Evolutionary conservation across 1,139 yeast genomes (phyloP), one percentile per base, ranked within the genome.

Genomic region (Taphrina wiesneri): DNA sequence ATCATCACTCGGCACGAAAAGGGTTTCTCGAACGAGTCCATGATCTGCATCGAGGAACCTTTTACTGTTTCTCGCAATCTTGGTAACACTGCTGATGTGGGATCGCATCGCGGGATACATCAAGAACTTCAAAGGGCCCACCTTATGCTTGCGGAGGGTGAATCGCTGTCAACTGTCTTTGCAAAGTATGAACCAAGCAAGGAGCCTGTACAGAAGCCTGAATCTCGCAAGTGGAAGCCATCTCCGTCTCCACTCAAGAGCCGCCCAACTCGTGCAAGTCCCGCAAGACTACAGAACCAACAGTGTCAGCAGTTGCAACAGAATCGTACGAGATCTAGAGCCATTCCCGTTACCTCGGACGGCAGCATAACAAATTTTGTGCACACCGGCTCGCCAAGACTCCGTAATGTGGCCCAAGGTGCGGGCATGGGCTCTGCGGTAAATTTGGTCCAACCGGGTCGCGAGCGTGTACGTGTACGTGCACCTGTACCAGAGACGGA

Each of bases 31-130:
- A 72, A 69, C 36, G 72, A 72, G 56, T 71, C 70, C 45, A 66
- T 71, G 49, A 67, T 72, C 49, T 71, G 73, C 56, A 69, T 72
- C 15, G 74, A 72, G 56, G 74, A 72, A 67, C 74, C 74, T 21
- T 59, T 72, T 53, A 68, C 66, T 19, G 64, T 68, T 25, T 39
- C 68, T 28, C 68, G 74, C 11, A 72, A 72, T 60, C 68, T 72
- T 19, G 74, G 73, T 26, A 72, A 72, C 53, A 72, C 74, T 2
- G 74, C 71, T 9, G 73, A 72, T 51, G 71, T 71, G 34, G 68
- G 66, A 25, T 70, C 73, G 5, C 71, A 71, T 43, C 68, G 69
- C 41, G 74, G 74, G 21, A 68, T 72, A 26, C 69, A 68, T 41
- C 67, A 71, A n/a, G 74, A 72, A 54, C 69, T 72, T 30, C 67